These are phyloP conservation scores for Plantago elongata DNA, from an alignment of 257 asterid species.

Conservation along the genomic window DNA sequence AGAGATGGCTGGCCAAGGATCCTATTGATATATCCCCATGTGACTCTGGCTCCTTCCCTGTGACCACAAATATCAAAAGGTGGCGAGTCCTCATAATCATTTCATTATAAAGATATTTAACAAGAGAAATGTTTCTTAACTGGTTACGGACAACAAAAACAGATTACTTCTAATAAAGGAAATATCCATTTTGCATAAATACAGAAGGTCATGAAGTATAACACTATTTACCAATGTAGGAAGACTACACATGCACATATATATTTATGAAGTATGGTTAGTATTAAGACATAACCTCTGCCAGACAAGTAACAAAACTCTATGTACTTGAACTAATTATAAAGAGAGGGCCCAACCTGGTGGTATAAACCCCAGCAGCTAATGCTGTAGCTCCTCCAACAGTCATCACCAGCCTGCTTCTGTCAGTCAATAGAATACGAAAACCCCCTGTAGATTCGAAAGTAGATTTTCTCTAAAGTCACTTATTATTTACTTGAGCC, in stretches of 20 bases:
- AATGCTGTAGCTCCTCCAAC: constrained; percentile 97
- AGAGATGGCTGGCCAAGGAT: constrained; percentile 98
- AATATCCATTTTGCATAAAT: constrained; percentile 1
- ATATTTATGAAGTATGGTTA: neutral
- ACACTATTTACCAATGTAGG: neutral
- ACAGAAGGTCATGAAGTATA: constrained; percentile 8
- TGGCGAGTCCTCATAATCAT: neutral
- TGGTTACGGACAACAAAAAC: constrained; percentile 3
- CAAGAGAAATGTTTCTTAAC: neutral
- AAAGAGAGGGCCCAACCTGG: constrained; percentile 47
- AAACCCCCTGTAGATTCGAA: constrained; percentile 60
- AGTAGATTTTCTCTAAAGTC: neutral
- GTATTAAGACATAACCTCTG: neutral
- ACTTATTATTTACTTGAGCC: neutral
- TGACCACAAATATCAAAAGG: constrained; percentile 13
- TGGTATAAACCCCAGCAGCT: constrained; percentile 96
- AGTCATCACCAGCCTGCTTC: constrained; percentile 79
- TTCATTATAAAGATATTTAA: too few relatives aligned
- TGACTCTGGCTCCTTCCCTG: constrained; percentile 97
- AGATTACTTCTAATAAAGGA: neutral
- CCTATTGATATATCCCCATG: constrained; percentile 91
- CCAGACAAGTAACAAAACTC: neutral
- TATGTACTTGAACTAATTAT: neutral
- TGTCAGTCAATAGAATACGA: constrained; percentile 72
- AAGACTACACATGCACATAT: neutral